These are phyloP conservation scores for Fusarium hainanense DNA, from an alignment of 2,329 filamentous ascomycete genomes.

Conservation along the genomic window DNA sequence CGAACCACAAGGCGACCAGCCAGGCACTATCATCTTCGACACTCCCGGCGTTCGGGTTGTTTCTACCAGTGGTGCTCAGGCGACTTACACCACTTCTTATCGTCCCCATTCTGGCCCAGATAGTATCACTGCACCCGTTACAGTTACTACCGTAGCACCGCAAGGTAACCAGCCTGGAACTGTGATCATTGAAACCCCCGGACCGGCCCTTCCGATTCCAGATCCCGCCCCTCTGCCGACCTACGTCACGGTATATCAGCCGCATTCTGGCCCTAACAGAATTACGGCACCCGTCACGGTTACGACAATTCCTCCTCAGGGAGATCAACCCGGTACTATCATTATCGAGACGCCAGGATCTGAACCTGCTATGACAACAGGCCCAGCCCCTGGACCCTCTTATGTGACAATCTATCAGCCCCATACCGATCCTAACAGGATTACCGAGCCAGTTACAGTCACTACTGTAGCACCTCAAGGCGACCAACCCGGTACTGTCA, in stretches of 20 bases:
- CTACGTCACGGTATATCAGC: slow-evolving; percentile 3
- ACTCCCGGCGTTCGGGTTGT: slow-evolving; percentile 14
- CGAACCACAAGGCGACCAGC: slow-evolving; percentile 22
- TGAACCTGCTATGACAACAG: background rate
- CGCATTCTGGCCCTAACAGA: background rate
- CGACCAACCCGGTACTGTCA: slow-evolving; percentile 10
- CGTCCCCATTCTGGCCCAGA: slow-evolving; percentile 4
- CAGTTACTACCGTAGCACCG: slow-evolving; percentile 7
- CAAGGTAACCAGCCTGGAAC: slow-evolving; percentile 13
- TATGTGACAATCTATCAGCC: slow-evolving; percentile 8
- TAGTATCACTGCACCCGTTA: slow-evolving; percentile 11
- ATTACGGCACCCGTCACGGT: background rate
- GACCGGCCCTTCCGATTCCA: background rate
- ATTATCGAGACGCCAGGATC: slow-evolving; percentile 16
- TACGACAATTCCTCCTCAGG: background rate
- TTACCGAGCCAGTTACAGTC: background rate
- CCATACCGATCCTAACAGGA: background rate
- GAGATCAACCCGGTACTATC: slow-evolving; percentile 6
- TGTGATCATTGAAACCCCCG: slow-evolving; percentile 17
- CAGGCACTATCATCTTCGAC: slow-evolving; percentile 31
- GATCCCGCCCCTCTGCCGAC: background rate
- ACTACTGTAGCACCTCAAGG: slow-evolving; percentile 1
- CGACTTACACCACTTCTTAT: slow-evolving; percentile 26
- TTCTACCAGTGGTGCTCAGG: slow-evolving; percentile 6
- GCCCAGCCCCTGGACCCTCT: background rate